Evolutionary conservation across 2,329 filamentous ascomycete species (phyloP).

Genomic region (Colletotrichum melonis): DNA sequence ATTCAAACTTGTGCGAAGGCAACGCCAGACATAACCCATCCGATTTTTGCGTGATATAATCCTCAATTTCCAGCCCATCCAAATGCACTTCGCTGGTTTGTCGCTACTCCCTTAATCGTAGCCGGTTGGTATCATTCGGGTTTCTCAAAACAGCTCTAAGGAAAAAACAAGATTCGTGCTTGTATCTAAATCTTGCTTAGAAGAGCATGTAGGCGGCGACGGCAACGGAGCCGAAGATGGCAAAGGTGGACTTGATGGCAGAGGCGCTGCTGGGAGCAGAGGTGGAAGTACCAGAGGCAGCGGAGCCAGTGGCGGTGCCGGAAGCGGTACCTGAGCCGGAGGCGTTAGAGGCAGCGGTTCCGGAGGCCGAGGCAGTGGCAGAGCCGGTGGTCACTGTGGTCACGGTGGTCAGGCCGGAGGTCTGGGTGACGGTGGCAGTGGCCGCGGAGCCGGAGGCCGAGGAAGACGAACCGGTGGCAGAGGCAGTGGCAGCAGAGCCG

Average conservation of each 20-base stretch:
- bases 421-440: conserved; percentile 16
- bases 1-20: conserved; percentile 17
- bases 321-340: conserved; percentile 19
- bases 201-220: conserved; percentile 35
- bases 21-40: conserved; percentile 31
- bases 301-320: conserved; percentile 25
- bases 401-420: conserved; percentile 28
- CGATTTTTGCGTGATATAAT: conserved; percentile 26
- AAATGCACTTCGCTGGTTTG: conserved; percentile 17
- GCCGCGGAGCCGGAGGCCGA: neutral
- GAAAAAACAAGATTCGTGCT: conserved; percentile 15
- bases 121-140: conserved; percentile 33
- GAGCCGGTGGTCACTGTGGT: conserved; percentile 19
- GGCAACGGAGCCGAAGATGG: conserved; percentile 34
- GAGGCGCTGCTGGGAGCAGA: conserved; percentile 23
- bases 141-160: conserved; percentile 22
- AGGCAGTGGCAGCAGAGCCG: conserved; percentile 27
- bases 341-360: conserved; percentile 22
- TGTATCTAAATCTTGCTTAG: conserved; percentile 11
- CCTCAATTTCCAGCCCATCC: conserved; percentile 2
- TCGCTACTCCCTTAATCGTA: conserved; percentile 18
- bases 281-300: conserved; percentile 25
- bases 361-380: conserved; percentile 21
- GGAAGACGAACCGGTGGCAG: conserved; percentile 20
- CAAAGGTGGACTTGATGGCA: conserved; percentile 32